Conservation (phyloP, 192 early-diverging fungal genomes). For the Rhizophagus sp. region DNA sequence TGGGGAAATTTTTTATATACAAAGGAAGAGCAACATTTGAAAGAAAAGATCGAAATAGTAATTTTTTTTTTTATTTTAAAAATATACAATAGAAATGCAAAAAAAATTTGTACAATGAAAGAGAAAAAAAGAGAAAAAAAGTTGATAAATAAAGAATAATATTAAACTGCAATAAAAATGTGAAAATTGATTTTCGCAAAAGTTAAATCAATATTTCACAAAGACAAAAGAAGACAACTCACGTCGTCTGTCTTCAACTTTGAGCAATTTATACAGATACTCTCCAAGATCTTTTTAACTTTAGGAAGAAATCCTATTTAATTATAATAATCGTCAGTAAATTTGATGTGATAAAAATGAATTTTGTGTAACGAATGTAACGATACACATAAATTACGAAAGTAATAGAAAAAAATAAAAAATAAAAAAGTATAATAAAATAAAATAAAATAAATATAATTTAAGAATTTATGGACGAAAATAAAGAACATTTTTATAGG, state of each 20-base stretch:
- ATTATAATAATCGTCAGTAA: not conserved
- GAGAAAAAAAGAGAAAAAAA: no score
- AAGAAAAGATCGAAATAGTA: not conserved
- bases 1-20: not conserved
- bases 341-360: not conserved
- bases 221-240: slow-evolving; percentile 34
- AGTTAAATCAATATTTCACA: not conserved
- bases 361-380: not conserved
- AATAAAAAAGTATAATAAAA: not conserved
- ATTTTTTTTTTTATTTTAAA: not conserved
- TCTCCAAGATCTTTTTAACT: slow-evolving; percentile 97
- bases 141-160: not conserved
- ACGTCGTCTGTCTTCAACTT: slow-evolving; percentile 87
- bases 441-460: not conserved
- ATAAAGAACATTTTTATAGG: not conserved
- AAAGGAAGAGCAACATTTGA: not conserved
- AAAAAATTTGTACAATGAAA: not conserved
- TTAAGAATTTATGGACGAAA: not conserved
- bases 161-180: not conserved
- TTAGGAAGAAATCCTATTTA: slow-evolving; percentile 81
- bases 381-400: slow-evolving; percentile 19
- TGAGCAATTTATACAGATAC: slow-evolving; percentile 92
- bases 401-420: not conserved
- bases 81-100: not conserved
- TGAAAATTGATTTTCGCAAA: not conserved